phyloP scores from a whole-genome alignment of 148 eudicot species.

The Polygonum aviculare region DNA sequence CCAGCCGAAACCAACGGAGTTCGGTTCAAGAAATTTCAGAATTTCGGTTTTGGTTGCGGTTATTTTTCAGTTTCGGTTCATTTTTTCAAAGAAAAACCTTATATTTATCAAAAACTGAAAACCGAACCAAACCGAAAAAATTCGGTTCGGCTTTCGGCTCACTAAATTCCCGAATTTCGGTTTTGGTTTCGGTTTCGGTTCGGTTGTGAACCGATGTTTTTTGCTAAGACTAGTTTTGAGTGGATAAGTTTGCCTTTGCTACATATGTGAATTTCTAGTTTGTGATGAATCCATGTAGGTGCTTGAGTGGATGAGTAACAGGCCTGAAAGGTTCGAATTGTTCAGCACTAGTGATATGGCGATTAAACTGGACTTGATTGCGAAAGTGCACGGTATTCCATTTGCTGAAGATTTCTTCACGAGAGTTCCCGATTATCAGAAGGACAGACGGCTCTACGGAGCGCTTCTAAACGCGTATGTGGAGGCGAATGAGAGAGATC shows the following conservation, averaged over 20 bases:
- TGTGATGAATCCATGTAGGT: constrained; percentile 36
- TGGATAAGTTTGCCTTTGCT: neutral
- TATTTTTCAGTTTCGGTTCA: too few relatives aligned
- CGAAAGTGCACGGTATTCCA: constrained; percentile 67
- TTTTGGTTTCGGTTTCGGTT: neutral
- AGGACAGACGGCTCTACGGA: constrained; percentile 62
- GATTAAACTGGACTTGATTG: constrained; percentile 68
- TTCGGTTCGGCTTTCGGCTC: too few relatives aligned
- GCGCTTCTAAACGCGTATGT: constrained; percentile 83
- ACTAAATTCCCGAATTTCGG: too few relatives aligned
- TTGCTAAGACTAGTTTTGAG: neutral
- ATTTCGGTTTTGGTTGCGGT: too few relatives aligned
- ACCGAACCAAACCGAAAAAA: too few relatives aligned
- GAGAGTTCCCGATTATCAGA: constrained; percentile 41
- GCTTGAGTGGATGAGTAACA: constrained; percentile 79
- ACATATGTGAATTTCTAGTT: neutral
- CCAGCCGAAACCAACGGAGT: too few relatives aligned
- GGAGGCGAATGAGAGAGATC: constrained; percentile 39
- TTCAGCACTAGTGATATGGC: constrained; percentile 63
- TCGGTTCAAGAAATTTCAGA: too few relatives aligned
- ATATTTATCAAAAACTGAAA: too few relatives aligned
- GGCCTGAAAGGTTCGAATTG: constrained; percentile 46
- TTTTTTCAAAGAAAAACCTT: too few relatives aligned
- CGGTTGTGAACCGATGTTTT: too few relatives aligned
- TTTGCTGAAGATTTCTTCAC: constrained; percentile 71